Conservation (phyloP, 495 filamentous ascomycete species). For the Penicillium malachiteum region DNA sequence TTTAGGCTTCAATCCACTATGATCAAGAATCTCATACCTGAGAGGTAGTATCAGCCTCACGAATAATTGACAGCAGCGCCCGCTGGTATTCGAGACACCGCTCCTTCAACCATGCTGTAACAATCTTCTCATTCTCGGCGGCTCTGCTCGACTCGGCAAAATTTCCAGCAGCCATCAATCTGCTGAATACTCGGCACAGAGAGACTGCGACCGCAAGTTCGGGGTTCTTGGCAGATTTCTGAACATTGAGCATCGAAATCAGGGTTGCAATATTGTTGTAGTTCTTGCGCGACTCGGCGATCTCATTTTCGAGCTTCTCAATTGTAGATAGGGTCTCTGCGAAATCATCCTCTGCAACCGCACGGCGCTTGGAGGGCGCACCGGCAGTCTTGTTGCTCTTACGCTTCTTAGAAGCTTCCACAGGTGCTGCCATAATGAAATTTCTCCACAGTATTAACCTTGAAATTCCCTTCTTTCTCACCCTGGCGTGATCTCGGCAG, state of each 20-base stretch:
- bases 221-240: conserved; percentile 40
- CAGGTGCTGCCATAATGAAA: conserved; percentile 29
- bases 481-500: conserved; percentile 16
- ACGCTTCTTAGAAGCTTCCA: conserved; percentile 37
- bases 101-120: conserved; percentile 77
- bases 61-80: conserved; percentile 53
- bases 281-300: conserved; percentile 78
- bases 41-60: conserved; percentile 48
- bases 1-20: conserved; percentile 4
- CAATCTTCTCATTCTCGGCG: conserved; percentile 69
- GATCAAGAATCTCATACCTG: conserved; percentile 24
- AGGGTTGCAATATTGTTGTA: conserved; percentile 90
- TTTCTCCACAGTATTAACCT: neutral
- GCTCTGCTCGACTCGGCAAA: conserved; percentile 61
- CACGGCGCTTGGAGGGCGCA: conserved; percentile 46
- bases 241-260: conserved; percentile 56
- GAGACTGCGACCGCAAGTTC: conserved; percentile 68
- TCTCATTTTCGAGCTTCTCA: conserved; percentile 68
- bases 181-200: conserved; percentile 85
- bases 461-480: neutral
- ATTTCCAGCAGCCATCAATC: conserved; percentile 73
- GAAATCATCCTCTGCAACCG: conserved; percentile 38
- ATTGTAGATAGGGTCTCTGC: conserved; percentile 58
- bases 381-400: conserved; percentile 39
- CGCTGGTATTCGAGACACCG: conserved; percentile 67